Conservation (phyloP, 148 eudicot species). For the Limonium bicolor region DNA sequence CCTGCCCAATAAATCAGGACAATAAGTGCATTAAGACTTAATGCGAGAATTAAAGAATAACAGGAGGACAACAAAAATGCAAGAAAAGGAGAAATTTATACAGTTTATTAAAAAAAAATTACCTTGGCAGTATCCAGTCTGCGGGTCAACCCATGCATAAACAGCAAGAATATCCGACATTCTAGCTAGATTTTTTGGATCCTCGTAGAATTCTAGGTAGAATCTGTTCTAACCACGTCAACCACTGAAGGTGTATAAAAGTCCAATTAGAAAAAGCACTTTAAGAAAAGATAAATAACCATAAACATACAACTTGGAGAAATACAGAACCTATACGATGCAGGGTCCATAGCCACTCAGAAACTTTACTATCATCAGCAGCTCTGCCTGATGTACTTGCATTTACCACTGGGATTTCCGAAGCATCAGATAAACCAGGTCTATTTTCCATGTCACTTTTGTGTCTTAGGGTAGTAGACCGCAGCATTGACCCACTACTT, state of each 20-base stretch:
- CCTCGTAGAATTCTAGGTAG: conserved; percentile 85
- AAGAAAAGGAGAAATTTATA: too few relatives aligned
- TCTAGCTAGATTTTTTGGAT: conserved; percentile 81
- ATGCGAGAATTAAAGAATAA: not conserved
- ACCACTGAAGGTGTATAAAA: conserved; percentile 47
- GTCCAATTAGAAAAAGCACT: conserved; percentile 3
- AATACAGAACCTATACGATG: conserved; percentile 61
- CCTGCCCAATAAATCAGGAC: conserved; percentile 32
- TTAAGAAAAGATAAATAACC: not conserved
- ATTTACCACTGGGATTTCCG: conserved; percentile 31
- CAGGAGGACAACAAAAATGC: not conserved
- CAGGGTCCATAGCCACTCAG: conserved; percentile 99
- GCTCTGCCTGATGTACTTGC: conserved; percentile 25
- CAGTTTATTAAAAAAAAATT: conserved; percentile 6
- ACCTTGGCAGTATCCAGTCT: conserved; percentile 99
- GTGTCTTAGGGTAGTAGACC: conserved; percentile 27
- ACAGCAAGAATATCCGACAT: conserved; percentile 99
- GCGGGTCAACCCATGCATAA: conserved; percentile 98
- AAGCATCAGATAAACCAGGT: conserved; percentile 53
- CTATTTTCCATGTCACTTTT: conserved; percentile 37
- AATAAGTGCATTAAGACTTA: not conserved
- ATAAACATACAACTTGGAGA: not conserved
- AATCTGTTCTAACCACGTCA: conserved; percentile 96
- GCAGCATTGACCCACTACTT: conserved; percentile 17
- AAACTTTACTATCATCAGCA: conserved; percentile 54